A percentile compares a stretch with the other conserved stretches of the same genome.
These are phyloP conservation scores for Melampsora americana DNA, from an alignment of 1,284 basidiomycete genomes.

Conservation along the genomic window DNA sequence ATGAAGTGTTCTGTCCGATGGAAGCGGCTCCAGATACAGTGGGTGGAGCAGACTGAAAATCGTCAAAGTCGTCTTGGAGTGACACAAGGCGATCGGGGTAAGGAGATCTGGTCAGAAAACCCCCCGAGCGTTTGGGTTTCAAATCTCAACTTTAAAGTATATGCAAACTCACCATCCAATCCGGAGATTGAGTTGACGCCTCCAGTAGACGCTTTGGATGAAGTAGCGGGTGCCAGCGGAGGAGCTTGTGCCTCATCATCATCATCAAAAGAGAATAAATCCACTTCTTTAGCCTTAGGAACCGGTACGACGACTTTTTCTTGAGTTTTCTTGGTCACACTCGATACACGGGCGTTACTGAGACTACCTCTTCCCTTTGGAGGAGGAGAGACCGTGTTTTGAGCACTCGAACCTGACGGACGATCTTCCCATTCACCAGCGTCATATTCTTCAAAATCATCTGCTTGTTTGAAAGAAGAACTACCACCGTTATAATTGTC, in stretches of 20 bases:
- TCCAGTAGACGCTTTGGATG: background rate
- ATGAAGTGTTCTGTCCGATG: background rate
- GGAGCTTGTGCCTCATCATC: slow-evolving; percentile 29
- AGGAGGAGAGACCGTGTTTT: slow-evolving; percentile 53
- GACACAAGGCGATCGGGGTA: background rate
- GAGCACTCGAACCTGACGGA: slow-evolving; percentile 29
- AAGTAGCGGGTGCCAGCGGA: background rate
- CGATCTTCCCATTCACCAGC: slow-evolving; percentile 86
- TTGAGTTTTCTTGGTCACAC: slow-evolving; percentile 12
- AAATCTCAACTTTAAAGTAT: background rate
- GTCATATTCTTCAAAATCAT: slow-evolving; percentile 83
- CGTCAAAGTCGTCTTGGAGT: slow-evolving; percentile 37
- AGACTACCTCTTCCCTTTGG: slow-evolving; percentile 14
- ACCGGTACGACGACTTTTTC: slow-evolving; percentile 9
- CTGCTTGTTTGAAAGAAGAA: slow-evolving; percentile 55
- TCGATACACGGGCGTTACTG: slow-evolving; percentile 20
- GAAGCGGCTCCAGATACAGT: background rate
- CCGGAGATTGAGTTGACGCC: slow-evolving; percentile 3
- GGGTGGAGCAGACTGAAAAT: slow-evolving; percentile 38
- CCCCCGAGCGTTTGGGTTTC: background rate
- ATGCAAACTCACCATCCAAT: slow-evolving; percentile 5
- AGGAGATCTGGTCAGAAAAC: background rate
- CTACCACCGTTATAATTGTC: slow-evolving; percentile 50
- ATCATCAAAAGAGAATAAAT: slow-evolving; percentile 41
- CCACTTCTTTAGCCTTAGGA: slow-evolving; percentile 40